Evolutionary conservation across 495 filamentous ascomycete genomes (phyloP).

Genomic region (Aspergillus bridgeri): DNA sequence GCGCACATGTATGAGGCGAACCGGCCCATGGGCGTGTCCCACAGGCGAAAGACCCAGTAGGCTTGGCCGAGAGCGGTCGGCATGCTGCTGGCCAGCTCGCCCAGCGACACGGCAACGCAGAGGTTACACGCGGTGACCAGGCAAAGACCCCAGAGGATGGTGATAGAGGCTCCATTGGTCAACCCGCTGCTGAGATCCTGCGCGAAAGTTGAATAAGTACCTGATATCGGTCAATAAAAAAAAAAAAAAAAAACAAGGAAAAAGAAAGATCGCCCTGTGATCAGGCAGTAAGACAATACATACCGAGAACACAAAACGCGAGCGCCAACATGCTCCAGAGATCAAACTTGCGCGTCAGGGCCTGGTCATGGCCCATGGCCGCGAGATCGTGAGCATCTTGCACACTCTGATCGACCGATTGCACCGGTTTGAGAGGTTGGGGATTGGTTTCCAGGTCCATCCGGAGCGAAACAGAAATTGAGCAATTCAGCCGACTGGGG

Average conservation of each 20-base stretch:
- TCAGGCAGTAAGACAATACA: background rate
- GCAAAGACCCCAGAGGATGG: conserved; percentile 46
- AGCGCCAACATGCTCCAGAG: conserved; percentile 45
- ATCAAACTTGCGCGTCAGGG: conserved; percentile 44
- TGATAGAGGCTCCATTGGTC: conserved; percentile 41
- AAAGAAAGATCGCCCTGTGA: too few relatives aligned
- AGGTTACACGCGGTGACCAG: conserved; percentile 43
- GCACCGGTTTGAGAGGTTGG: conserved; percentile 28
- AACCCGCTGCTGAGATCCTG: conserved; percentile 42
- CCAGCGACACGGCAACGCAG: conserved; percentile 43
- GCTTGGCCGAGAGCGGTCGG: conserved; percentile 44
- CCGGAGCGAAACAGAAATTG: background rate
- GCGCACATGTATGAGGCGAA: conserved; percentile 46
- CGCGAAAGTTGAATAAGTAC: conserved; percentile 46
- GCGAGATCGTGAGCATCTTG: conserved; percentile 50
- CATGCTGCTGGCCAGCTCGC: conserved; percentile 46
- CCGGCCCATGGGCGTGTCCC: conserved; percentile 30
- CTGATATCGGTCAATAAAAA: conserved; percentile 3
- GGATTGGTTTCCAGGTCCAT: conserved; percentile 36
- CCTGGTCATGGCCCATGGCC: conserved; percentile 48
- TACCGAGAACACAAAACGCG: conserved; percentile 42
- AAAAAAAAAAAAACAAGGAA: too few relatives aligned
- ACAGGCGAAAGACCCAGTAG: conserved; percentile 44
- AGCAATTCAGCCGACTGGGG: conserved; percentile 2
- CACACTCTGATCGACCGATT: conserved; percentile 29